Evolutionary conservation across 345 rosid species (phyloP).

Genomic region (Arabidopsis thaliana): TAIR10.1 NC_003074.8:19699501-19700000

Average conservation of each 20-base stretch:
- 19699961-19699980: neutral
- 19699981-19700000: neutral
- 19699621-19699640: neutral
- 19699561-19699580: neutral
- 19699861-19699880: neutral
- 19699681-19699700: neutral
- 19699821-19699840: neutral
- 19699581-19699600: neutral
- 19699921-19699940: neutral
- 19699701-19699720: neutral
- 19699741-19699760: neutral
- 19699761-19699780: neutral
- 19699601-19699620: neutral
- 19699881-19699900: neutral
- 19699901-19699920: neutral
- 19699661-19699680: neutral
- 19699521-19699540: neutral
- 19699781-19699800: neutral
- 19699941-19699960: neutral
- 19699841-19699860: conserved; percentile 1
- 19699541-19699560: neutral
- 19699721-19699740: neutral
- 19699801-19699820: neutral
- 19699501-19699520: neutral
- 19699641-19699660: neutral